A percentile compares a stretch with the other conserved stretches of the same genome.
Evolutionary conservation across 768 basidiomycete genomes (phyloP).

Genomic region (Russula lepida): DNA sequence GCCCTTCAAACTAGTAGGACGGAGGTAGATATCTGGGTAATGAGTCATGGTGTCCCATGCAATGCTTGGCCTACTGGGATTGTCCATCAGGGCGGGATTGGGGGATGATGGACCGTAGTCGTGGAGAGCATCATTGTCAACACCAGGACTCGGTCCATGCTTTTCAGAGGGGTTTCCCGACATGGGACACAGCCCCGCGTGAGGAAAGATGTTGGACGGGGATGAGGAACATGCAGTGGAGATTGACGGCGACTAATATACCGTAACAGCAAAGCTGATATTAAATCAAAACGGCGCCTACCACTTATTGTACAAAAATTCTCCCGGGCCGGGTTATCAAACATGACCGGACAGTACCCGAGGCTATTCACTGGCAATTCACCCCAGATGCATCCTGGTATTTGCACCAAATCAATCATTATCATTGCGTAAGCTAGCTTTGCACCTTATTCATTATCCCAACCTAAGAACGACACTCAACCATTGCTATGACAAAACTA

Average conservation of each 20-base stretch:
- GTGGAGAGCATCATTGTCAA: neutral
- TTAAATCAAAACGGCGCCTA: neutral
- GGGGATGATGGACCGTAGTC: neutral
- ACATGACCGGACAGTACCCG: too few relatives aligned
- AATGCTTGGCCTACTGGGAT: conserved; percentile 3
- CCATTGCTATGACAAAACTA: conserved; percentile 9
- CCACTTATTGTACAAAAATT: neutral
- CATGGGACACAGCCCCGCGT: conserved; percentile 12
- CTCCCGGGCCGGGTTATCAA: neutral
- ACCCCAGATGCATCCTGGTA: neutral
- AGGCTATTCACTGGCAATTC: too few relatives aligned
- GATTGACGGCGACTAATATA: neutral
- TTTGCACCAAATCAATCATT: neutral
- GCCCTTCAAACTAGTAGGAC: conserved; percentile 44
- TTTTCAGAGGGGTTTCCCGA: conserved; percentile 6
- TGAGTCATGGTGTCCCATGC: neutral
- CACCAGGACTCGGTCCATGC: neutral
- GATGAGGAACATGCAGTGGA: neutral
- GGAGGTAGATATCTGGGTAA: conserved; percentile 30
- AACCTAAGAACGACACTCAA: conserved; percentile 9
- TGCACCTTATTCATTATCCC: neutral
- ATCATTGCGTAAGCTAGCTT: neutral
- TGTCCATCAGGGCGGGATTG: neutral
- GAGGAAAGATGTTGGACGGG: neutral
- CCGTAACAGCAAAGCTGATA: neutral